Base-by-base conservation (phyloP, 164 flowering plant species). In the Nymphaea colorata region DNA sequence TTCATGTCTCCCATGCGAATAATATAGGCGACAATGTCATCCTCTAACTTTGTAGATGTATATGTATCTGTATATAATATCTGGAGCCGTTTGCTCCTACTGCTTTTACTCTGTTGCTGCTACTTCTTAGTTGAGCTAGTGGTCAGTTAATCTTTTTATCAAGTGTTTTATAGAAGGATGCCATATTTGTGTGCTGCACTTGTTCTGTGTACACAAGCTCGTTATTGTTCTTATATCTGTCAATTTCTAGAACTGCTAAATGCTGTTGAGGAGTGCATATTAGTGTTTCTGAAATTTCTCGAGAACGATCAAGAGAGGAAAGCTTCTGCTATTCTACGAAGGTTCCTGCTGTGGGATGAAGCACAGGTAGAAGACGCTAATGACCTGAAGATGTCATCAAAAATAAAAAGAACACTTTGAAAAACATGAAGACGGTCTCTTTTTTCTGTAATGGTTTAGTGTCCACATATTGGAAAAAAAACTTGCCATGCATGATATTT, bases 291-390 rank as follows among this genome's bases (percentile, higher is more conserved):
- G 76, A 64, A 14, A 4, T 85, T 78, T 73, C 53, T 83, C 1
- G 72, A 71, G 57, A 64, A 80, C 45, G 88, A 86, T 60, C 61
- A 67, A 25, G 74, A 77, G 68, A 77, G 68, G 36, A 25, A 25
- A 71, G 57, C 75, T 36, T 75, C 80, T 76, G 70, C 80, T 82
- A 81, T 71, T 65, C 53, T 74, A 0, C 75, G 41, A 64, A 75
- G 62, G 36, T 25, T 25, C 65, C 63, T 68, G 60, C 41, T 71
- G 3, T 71, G 81, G 82, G 69, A 62, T 66, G 18, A 51, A 42
- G 74, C 80, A 17, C 81, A 73, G 18, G 78, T 84, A 42, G 86
- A 84, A 71, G 84, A 84, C 74, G 84, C 88, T 25, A 73, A 71
- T 70, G 86, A 86, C 67, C 68, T 84, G 57, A 72, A 71, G 59